Base-by-base conservation (phyloP, 2,329 filamentous ascomycete genomes). In the Colletotrichum sp. region DNA sequence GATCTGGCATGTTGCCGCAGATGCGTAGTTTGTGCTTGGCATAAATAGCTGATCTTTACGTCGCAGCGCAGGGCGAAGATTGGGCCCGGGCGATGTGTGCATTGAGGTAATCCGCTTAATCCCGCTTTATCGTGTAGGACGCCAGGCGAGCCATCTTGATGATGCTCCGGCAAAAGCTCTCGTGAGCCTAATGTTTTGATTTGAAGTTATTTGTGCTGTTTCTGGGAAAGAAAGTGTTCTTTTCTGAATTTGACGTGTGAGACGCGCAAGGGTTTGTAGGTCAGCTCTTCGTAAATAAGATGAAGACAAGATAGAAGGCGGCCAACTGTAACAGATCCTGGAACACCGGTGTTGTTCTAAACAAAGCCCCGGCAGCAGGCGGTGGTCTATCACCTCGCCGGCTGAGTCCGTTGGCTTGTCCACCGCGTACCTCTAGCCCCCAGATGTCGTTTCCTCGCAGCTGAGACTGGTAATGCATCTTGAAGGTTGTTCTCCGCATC, bases 401-500 rank as follows among this genome's bases (percentile, higher is more conserved):
- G 39, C 5, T n/a, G 39, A 48, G 18, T 2, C 9, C 39, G 6
- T 4, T n/a, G 39, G 18, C 39, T 48, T 48, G 18, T 21, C 39
- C 39, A n/a, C 39, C 18, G 39, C 39, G 18, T 12, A 48, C 39
- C 18, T 12, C 39, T 7, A n/a, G 9, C 39, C 9, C 1, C 39
- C 9, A 48, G 18, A 2, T 43, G 1, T 7, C 18, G 39, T 48
- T 10, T 48, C 39, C 39, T 48, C 39, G 9, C 39, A 6, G 39
- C 39, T 1, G 3, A 6, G 18, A 2, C 9, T 48, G 39, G 3
- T 7, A 21, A 12, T 48, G 18, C 0, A n/a, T n/a, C 5, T 48
- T 12, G 18, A 48, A n/a, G 0, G 39, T 21, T 1, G 39, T 48
- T 6, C 9, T 12, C 39, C 9, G 39, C 39, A 4, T 48, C 18